Conservation (phyloP, 2,329 filamentous ascomycete genomes). For the Penicillium thymicola region DNA sequence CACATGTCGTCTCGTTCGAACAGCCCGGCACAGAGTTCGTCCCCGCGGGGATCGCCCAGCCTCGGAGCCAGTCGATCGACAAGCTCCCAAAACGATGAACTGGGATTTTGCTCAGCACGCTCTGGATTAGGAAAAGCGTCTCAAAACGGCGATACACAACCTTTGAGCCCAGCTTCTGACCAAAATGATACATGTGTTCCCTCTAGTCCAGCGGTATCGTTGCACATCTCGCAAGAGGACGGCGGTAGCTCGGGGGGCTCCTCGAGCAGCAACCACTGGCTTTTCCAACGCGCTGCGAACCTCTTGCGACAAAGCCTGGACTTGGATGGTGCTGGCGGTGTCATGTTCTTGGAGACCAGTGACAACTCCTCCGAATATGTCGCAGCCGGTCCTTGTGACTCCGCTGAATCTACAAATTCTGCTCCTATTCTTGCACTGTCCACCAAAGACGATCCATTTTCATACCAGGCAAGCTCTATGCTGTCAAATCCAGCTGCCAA, state of each 20-base stretch:
- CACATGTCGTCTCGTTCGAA: background rate
- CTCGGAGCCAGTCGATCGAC: background rate
- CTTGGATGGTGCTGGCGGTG: constrained; percentile 11
- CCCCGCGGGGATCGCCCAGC: background rate
- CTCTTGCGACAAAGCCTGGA: constrained; percentile 19
- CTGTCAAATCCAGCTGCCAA: constrained; percentile 4
- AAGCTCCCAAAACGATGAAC: background rate
- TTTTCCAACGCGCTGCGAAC: constrained; percentile 20
- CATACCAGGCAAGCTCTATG: background rate
- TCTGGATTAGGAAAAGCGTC: background rate
- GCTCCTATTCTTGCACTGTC: constrained; percentile 12
- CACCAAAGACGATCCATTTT: constrained; percentile 3
- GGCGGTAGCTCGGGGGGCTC: background rate
- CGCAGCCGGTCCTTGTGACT: constrained; percentile 5
- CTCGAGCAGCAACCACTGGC: constrained; percentile 13
- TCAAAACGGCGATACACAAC: background rate
- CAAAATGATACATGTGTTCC: background rate
- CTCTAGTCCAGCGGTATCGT: background rate
- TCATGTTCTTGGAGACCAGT: constrained; percentile 10
- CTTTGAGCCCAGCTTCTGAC: background rate
- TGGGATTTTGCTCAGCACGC: background rate
- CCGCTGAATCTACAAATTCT: background rate
- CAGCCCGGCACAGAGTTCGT: background rate
- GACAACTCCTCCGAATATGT: constrained; percentile 3
- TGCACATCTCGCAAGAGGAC: background rate